Percentiles rank a stretch among this genome's conserved stretches.
Conservation (phyloP, 208 protist species). For the Borovskyia barvae region DNA sequence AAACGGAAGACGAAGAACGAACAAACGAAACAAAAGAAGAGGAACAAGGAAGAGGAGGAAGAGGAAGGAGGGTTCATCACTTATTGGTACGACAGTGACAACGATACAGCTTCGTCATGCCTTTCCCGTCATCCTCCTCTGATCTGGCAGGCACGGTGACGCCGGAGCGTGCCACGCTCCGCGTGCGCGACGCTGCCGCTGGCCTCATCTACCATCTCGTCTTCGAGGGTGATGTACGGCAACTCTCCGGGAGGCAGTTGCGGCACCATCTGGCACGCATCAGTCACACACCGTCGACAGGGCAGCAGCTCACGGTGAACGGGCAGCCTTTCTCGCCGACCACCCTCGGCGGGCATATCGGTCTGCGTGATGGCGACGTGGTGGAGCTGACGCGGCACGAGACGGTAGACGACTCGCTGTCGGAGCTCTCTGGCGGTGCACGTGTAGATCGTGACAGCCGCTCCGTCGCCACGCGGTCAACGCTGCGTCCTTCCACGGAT, state of each 20-base stretch:
- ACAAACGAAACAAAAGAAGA: no score
- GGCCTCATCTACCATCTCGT: slow-evolving; percentile 64
- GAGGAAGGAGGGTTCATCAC: no score
- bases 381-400: neutral
- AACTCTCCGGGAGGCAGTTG: slow-evolving; percentile 45
- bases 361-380: slow-evolving; percentile 16
- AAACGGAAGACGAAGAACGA: no score
- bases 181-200: slow-evolving; percentile 37
- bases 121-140: no score
- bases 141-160: no score
- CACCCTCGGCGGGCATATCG: slow-evolving; percentile 5
- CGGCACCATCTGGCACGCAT: slow-evolving; percentile 44
- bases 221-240: slow-evolving; percentile 49
- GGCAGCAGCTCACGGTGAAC: slow-evolving; percentile 35
- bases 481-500: slow-evolving; percentile 13
- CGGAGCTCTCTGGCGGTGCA: no score
- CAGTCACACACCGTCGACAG: slow-evolving; percentile 26
- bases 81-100: no score
- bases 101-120: no score
- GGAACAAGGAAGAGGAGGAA: no score
- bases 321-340: neutral
- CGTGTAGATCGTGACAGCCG: neutral
- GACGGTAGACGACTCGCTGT: no score
- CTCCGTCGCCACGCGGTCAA: slow-evolving; percentile 4
- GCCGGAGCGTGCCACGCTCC: slow-evolving; percentile 29